Base-by-base conservation (phyloP, 352 stramenopile genomes). In the Phytophthora citricola region DNA sequence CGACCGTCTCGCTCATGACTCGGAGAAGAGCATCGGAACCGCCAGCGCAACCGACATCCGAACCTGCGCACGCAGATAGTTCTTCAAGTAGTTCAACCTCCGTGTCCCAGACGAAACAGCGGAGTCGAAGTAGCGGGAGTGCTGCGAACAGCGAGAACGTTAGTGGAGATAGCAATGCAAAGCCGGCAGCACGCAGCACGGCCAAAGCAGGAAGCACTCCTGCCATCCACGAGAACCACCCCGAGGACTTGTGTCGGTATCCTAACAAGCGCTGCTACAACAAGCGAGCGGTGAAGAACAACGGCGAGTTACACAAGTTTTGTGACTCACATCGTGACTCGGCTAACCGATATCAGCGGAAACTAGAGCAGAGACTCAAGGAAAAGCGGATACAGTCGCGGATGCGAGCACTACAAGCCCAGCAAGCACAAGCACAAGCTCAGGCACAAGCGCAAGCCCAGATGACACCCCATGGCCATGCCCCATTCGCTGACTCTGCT, bases 291-390 rank as follows among this genome's bases (percentile, higher is more conserved):
- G 55, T 90, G 41, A 92, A 91, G 66, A 81, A 83, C 39, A 83
- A 90, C 51, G 83, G 83, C 9, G 74, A 85, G 34, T 63, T 89
- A 14, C 83, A 92, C 70, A 85, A 81, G 40, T 85, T 92, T 52
- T 92, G 83, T 49, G 78, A 89, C 53, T 73, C 58, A 29, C 83
- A 91, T 41, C 81, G 83, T 11, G 67, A 72, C 40, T 81, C 73
- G 6, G 83, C 83, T 24, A 91, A 91, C 59, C 72, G 80, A 49
- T 85, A 84, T 49, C 83, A 91, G 58, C 71, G 81, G 4, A 84
- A 85, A 24, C 61, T 89, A 24, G 80, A 91, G 50, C 63, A 76
- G 41, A 68, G 76, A 10, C 69, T 78, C 36, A 73, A 74, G 58
- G 53, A 74, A 46, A 73, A 77, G 49, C 31, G 69, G 31, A 71